Percentiles rank a stretch among this genome's conserved stretches.
phyloP scores from a whole-genome alignment of 768 basidiomycete genomes.

The Trametes punicea region DNA sequence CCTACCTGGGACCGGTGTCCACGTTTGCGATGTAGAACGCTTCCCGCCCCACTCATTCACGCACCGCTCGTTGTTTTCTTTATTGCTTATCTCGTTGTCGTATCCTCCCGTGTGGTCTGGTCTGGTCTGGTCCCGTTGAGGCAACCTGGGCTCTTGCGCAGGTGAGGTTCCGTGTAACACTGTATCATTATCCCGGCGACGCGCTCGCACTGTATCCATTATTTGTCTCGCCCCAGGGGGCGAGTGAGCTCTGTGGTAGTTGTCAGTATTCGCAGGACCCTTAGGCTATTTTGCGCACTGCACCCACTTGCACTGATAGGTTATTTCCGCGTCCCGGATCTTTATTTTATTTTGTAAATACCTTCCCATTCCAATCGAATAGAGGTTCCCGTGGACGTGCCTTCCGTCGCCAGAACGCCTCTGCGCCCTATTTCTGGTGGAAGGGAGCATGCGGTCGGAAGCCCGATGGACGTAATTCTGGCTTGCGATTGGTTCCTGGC shows the following conservation, averaged over 20 bases:
- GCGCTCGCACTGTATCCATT: slow-evolving; percentile 23
- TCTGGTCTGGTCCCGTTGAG: background rate
- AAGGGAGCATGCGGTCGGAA: slow-evolving; percentile 16
- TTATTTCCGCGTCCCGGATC: slow-evolving; percentile 26
- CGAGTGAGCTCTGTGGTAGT: slow-evolving; percentile 5
- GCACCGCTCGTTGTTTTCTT: slow-evolving; percentile 19
- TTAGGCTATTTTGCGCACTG: background rate
- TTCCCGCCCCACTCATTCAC: slow-evolving; percentile 10
- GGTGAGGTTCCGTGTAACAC: slow-evolving; percentile 9
- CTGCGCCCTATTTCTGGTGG: slow-evolving; percentile 11
- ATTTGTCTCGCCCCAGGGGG: slow-evolving; percentile 13
- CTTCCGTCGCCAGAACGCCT: slow-evolving; percentile 13
- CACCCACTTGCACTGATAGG: slow-evolving; percentile 16
- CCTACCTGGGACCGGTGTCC: slow-evolving; percentile 17
- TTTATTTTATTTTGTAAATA: slow-evolving; percentile 26
- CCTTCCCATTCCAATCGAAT: slow-evolving; percentile 10
- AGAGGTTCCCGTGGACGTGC: slow-evolving; percentile 13
- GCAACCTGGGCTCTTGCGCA: background rate
- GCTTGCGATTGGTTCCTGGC: slow-evolving; percentile 14
- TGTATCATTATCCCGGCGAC: slow-evolving; percentile 19
- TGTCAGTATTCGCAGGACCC: slow-evolving; percentile 8
- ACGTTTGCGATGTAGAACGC: slow-evolving; percentile 24
- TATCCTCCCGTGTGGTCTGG: background rate
- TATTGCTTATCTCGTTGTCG: slow-evolving; percentile 19
- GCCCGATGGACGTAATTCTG: slow-evolving; percentile 16